These are phyloP conservation scores for Sparassis latifolia DNA, from an alignment of 1,284 basidiomycete species.

Conservation along the genomic window DNA sequence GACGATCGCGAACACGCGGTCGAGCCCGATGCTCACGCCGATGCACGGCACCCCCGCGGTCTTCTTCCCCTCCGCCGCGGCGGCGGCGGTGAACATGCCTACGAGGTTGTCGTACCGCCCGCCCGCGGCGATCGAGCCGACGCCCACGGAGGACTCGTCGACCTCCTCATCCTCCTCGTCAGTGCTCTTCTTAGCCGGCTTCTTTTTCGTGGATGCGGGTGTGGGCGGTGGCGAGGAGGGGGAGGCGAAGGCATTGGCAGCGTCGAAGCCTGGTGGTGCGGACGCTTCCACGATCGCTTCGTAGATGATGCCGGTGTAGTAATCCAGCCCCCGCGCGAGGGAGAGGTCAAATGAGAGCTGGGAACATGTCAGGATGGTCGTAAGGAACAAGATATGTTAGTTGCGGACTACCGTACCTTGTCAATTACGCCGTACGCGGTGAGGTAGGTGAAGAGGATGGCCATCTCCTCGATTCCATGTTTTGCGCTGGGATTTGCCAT, in stretches of 20 bases:
- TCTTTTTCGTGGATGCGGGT: conserved; percentile 37
- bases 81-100: conserved; percentile 83
- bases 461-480: conserved; percentile 90
- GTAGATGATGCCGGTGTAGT: conserved; percentile 99
- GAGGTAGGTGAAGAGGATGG: conserved; percentile 79
- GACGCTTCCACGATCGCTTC: conserved; percentile 93
- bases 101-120: conserved; percentile 98
- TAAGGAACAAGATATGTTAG: not conserved
- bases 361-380: conserved; percentile 3
- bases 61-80: conserved; percentile 68
- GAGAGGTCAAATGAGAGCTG: conserved; percentile 96
- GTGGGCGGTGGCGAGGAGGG: conserved; percentile 26
- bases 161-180: conserved; percentile 76
- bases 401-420: conserved; percentile 41
- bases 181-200: conserved; percentile 45
- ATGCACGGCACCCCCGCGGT: conserved; percentile 78
- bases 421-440: conserved; percentile 78
- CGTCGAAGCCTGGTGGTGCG: conserved; percentile 77
- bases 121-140: conserved; percentile 96
- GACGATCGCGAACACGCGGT: conserved; percentile 92
- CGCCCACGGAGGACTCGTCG: conserved; percentile 90
- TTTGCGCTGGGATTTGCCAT: conserved; percentile 72
- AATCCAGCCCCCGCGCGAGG: conserved; percentile 93
- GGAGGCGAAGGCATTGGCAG: conserved; percentile 43
- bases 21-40: conserved; percentile 90